Base-by-base conservation (phyloP, 2,329 filamentous ascomycete genomes). In the Ascochyta rabiei region DNA sequence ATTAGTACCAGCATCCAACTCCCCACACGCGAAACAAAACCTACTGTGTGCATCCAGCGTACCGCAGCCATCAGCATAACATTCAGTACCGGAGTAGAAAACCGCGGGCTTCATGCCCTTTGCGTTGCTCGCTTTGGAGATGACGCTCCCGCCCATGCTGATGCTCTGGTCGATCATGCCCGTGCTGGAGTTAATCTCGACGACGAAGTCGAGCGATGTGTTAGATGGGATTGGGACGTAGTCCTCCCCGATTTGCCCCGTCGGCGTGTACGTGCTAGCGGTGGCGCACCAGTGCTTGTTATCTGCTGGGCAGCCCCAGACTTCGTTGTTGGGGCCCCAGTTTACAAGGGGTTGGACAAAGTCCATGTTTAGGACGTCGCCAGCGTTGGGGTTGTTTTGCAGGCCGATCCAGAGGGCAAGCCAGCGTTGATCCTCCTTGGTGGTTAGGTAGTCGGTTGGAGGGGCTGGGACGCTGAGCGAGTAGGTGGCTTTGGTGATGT, bases 11-110 rank as follows among this genome's bases (percentile, higher is more conserved):
- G 21, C 9, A 1, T 10, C 3, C 33, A 7, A n/a, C 33, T 10
- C 12, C 18, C 19, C 8, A 38, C 6, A 13, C 16, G 3, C 9
- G 9, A 3, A 16, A 7, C 1, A 38, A 9, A 23, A 28, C 38
- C 28, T 28, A 47, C 46, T 50, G 26, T 58, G 54, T 13, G 34
- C 46, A 13, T 47, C 24, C 16, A 58, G 41, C 12, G 38, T 51
- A 16, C 55, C 51, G 26, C 55, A 58, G 18, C 40, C 38, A 26
- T 42, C 33, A 3, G 15, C 13, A 33, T 34, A 48, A 46, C 55
- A 58, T 19, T 58, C 55, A 8, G 41, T 55, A 6, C 18, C 46
- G 3, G 57, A 81, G 55, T 58, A 58, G 28, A 58, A 58, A 3
- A 58, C 51, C 6, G 35, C 21, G 10, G 55, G 46, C 33, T 58